Conservation (phyloP, 176 grass and related monocot genomes). For the Elaeis guineensis region DNA sequence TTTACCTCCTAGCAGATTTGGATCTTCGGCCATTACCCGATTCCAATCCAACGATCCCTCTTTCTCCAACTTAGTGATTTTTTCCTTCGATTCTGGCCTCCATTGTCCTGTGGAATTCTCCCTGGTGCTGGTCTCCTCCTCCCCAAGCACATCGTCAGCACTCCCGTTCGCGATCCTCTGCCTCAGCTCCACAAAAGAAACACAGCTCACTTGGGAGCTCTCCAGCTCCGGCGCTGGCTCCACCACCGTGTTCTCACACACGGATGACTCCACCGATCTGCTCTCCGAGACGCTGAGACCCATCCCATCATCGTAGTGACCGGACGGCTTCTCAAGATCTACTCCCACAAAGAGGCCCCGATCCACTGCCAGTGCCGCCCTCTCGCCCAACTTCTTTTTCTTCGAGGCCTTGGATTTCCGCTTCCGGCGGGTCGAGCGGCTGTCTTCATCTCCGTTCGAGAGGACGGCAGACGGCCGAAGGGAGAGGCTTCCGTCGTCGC, state of each 20-base stretch:
- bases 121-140: constrained; percentile 13
- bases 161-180: constrained; percentile 64
- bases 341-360: not conserved
- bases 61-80: constrained; percentile 57
- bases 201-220: constrained; percentile 40
- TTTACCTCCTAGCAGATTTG: constrained; percentile 47
- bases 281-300: constrained; percentile 32
- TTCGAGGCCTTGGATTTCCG: constrained; percentile 27
- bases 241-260: constrained; percentile 34
- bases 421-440: constrained; percentile 35
- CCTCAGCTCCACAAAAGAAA: constrained; percentile 65
- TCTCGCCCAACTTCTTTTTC: constrained; percentile 27
- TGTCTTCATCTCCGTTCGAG: constrained; percentile 16
- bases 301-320: not conserved
- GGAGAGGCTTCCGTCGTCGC: constrained; percentile 18
- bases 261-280: constrained; percentile 33
- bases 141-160: constrained; percentile 31
- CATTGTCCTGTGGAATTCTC: constrained; percentile 11
- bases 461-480: constrained; percentile 21
- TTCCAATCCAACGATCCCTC: constrained; percentile 82
- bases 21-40: constrained; percentile 52
- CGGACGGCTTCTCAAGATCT: constrained; percentile 5
- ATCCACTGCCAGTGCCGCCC: constrained; percentile 17
- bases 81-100: constrained; percentile 33
- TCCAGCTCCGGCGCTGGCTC: constrained; percentile 27